Percentiles rank a stretch among this genome's conserved stretches.
Conservation (phyloP, 1,284 basidiomycete genomes). For the Apiotrichum veenhuisii region DNA sequence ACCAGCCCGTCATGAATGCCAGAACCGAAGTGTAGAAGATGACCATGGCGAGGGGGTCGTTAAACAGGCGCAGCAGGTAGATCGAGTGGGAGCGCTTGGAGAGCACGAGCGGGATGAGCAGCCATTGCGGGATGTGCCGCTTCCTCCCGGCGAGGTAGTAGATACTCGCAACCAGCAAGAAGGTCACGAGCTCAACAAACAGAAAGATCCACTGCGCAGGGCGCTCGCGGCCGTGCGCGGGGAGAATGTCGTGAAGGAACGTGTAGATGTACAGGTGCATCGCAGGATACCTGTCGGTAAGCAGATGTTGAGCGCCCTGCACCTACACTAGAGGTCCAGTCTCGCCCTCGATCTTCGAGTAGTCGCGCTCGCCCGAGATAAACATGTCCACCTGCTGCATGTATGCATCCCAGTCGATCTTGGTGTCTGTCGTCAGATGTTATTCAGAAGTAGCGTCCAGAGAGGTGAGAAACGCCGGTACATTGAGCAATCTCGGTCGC, state of each 20-base stretch:
- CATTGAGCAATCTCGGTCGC: no score
- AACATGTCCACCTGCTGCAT: constrained; percentile 73
- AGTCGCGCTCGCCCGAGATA: constrained; percentile 77
- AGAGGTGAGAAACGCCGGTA: no score
- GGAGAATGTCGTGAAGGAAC: constrained; percentile 59
- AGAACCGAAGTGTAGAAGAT: constrained; percentile 50
- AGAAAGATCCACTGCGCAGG: constrained; percentile 76
- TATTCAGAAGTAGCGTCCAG: no score
- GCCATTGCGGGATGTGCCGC: constrained; percentile 65
- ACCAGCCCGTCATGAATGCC: constrained; percentile 60
- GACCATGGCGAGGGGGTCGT: constrained; percentile 83
- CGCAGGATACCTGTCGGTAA: constrained; percentile 75
- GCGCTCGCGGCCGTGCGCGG: constrained; percentile 53
- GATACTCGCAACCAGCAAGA: constrained; percentile 63
- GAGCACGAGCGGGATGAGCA: constrained; percentile 69
- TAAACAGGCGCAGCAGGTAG: constrained; percentile 87
- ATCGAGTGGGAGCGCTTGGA: constrained; percentile 95
- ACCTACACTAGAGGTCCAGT: constrained; percentile 90
- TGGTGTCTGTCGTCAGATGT: constrained; percentile 74
- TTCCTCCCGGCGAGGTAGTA: constrained; percentile 57
- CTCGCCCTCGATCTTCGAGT: constrained; percentile 78
- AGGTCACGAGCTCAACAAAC: constrained; percentile 64
- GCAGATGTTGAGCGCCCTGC: not conserved
- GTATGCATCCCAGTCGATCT: constrained; percentile 74
- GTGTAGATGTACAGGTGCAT: constrained; percentile 84